Evolutionary conservation across 2,329 filamentous ascomycete genomes (phyloP).

Genomic region (Ascochyta koolunga): DNA sequence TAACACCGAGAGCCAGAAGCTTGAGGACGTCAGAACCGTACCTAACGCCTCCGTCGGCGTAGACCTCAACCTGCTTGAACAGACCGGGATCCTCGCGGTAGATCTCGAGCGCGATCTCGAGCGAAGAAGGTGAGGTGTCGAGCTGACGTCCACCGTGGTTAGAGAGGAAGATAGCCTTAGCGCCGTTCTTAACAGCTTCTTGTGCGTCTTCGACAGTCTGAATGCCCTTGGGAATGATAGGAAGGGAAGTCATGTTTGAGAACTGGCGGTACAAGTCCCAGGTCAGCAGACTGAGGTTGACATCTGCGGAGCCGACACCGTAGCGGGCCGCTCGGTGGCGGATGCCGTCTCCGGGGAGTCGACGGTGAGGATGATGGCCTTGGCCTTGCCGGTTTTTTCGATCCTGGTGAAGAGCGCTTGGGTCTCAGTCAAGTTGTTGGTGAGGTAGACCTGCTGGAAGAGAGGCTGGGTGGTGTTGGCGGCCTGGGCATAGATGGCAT

Average conservation of each 20-base stretch:
- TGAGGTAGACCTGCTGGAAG: slow-evolving; percentile 52
- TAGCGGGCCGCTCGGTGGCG: slow-evolving; percentile 45
- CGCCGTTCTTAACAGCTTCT: slow-evolving; percentile 44
- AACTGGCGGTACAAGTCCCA: slow-evolving; percentile 46
- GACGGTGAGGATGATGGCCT: slow-evolving; percentile 51
- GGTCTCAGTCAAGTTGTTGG: slow-evolving; percentile 39
- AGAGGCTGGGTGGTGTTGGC: slow-evolving; percentile 41
- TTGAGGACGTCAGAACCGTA: slow-evolving; percentile 49
- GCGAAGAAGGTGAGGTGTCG: slow-evolving; percentile 65
- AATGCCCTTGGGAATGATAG: slow-evolving; percentile 51
- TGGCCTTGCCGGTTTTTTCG: slow-evolving; percentile 42
- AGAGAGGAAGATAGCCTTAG: slow-evolving; percentile 49
- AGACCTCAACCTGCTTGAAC: slow-evolving; percentile 49
- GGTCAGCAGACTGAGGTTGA: slow-evolving; percentile 39
- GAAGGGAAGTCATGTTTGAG: slow-evolving; percentile 45
- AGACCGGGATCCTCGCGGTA: slow-evolving; percentile 59
- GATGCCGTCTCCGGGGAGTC: slow-evolving; percentile 50
- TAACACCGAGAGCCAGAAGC: slow-evolving; percentile 47
- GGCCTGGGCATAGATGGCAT: slow-evolving; percentile 38
- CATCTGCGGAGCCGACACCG: slow-evolving; percentile 39
- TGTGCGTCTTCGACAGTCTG: slow-evolving; percentile 50
- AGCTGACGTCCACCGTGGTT: slow-evolving; percentile 52
- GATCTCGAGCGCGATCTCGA: slow-evolving; percentile 78
- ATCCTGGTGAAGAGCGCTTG: slow-evolving; percentile 40
- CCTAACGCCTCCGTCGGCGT: slow-evolving; percentile 50